Evolutionary conservation across 176 grass and related monocot genomes (phyloP), one percentile per base, ranked within the genome.

Genomic region (Puccinellia tenuiflora): DNA sequence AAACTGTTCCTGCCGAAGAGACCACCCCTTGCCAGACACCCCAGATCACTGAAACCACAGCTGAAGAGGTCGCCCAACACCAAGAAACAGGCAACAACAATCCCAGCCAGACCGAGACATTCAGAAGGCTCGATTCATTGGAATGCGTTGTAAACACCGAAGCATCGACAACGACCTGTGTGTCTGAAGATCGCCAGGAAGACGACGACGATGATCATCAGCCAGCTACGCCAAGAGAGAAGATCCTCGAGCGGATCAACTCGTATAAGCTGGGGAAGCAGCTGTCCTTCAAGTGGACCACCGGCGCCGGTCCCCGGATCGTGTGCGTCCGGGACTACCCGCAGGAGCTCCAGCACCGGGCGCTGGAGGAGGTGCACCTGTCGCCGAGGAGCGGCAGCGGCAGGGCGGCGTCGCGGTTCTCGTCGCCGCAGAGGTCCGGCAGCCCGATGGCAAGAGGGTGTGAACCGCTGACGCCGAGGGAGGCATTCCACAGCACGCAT

Each of bases 291-390:
- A 97, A 92, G 83, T 94, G 92, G 95, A 92, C 90, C n/a, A 97
- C 95, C 21, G 92, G 95, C 40, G 95, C 90, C 5, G 95, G 95
- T 1, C 95, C 95, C n/a, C 86, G 95, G 45, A 97, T 97, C 66
- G 86, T 91, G 48, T 97, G 92, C 71, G 95, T 97, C 47, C 89
- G 92, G 84, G 95, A 97, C 84, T 93, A 94, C 78, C 95, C 92
- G 46, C 81, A 90, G 22, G 92, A 97, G 86, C 92, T 97, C 10
- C 95, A 94, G 86, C 72, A 88, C 79, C 86, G 83, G 53, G 92
- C 88, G 43, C 81, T 97, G 73, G 92, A 97, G 75, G 90, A 87
- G 72, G 76, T 91, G 17, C 91, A 81, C 85, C 88, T 97, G 38
- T 97, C 95, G 25, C 92, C 95, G 17, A 79, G 75, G 84, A 70